Evolutionary conservation across 1,284 basidiomycete genomes (phyloP), one percentile per base, ranked within the genome.

Genomic region (Ceratobasidium theobromae): DNA sequence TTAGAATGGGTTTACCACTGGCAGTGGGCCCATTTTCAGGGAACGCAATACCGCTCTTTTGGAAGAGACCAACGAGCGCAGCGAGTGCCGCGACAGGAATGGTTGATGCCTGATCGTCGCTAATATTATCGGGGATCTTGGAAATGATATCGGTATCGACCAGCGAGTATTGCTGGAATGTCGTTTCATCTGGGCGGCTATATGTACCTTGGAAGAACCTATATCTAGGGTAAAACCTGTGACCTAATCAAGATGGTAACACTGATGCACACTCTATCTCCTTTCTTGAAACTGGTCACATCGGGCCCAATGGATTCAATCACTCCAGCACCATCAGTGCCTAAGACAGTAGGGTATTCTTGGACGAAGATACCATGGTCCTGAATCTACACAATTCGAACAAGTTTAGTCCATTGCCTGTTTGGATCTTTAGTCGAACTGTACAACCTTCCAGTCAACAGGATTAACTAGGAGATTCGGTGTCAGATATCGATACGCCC

Each of bases 321-420:
- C n/a, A 51, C 21, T 18, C 57, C 57, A 25, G 57, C 57, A 4
- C 57, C 60, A 32, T 69, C 68, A 21, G 32, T 25, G n/a, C 68
- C 68, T 3, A 69, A 33, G 8, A 65, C 53, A 6, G 54, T 18
- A 14, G 62, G 64, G 30, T 49, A 60, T 21, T 60, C 46, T n/a
- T 16, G 16, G 5, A 49, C 18, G 32, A 55, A 3, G 11, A 43
- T 14, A n/a, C 38, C 32, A 30, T 55, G 28, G 52, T 27, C 25
- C 1, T 11, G 9, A 12, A 55, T 38, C 53, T 55, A 25, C n/a
- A 43, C 9, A 21, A 11, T 9, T 14, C 18, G 43, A n/a, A 21
- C 18, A 45, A 21, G 18, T 11, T 9, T 11, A 45, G 43, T 38
- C 16, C 35, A 38, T 38, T 16, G 35, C 35, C 6, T 38, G 35